Conservation (phyloP, 2,329 filamentous ascomycete species). For the Meredithiella fracta region DNA sequence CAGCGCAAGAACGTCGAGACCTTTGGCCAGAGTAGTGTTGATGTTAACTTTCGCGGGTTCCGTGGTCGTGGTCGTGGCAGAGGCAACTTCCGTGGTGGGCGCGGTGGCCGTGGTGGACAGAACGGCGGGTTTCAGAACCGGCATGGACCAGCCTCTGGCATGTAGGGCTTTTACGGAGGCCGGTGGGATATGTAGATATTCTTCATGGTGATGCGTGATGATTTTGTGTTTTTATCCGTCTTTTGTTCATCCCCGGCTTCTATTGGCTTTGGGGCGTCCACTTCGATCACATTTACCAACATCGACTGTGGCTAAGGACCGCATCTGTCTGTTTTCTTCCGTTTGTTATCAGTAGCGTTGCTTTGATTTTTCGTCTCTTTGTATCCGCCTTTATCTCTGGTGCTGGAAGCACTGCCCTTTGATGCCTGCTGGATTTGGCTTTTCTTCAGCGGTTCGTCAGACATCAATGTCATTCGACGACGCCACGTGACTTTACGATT, state of each 20-base stretch:
- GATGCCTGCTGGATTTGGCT: background rate
- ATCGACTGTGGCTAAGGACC: background rate
- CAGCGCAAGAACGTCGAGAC: constrained; percentile 95
- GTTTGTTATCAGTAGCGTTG: constrained; percentile 1
- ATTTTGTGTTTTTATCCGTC: background rate
- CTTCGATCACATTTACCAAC: constrained; percentile 1
- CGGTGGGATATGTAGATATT: constrained; percentile 2
- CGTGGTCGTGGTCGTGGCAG: constrained; percentile 59
- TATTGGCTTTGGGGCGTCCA: background rate
- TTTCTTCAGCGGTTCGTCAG: background rate
- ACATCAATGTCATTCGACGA: background rate
- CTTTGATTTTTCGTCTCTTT: background rate
- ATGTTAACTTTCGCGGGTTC: constrained; percentile 60
- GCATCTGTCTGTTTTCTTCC: constrained; percentile 1
- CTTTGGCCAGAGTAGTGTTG: constrained; percentile 90
- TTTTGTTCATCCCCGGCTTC: constrained; percentile 1
- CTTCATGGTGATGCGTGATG: background rate
- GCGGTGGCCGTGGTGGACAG: constrained; percentile 28
- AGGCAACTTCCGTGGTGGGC: constrained; percentile 32
- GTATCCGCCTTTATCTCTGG: too few species aligned
- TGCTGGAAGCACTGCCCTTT: background rate
- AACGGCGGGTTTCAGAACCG: constrained; percentile 20
- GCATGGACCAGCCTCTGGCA: background rate
- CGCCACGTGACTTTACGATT: background rate
- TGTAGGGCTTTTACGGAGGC: background rate